These are phyloP conservation scores for Fusarium multiceps DNA, from an alignment of 2,329 filamentous ascomycete species.

Conservation along the genomic window DNA sequence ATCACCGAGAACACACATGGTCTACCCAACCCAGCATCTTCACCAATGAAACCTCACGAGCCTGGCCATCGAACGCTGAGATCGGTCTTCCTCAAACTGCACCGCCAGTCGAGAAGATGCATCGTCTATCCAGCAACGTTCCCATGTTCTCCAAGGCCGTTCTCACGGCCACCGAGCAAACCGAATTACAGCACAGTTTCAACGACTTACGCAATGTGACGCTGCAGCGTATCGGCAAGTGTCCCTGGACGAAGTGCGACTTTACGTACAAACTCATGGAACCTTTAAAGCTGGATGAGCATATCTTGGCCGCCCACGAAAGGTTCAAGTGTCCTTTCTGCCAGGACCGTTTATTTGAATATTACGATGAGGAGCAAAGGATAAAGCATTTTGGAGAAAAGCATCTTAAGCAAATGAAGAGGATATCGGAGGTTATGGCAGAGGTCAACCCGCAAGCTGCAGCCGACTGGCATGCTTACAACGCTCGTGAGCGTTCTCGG, in stretches of 20 bases:
- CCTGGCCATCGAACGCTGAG: conserved; percentile 13
- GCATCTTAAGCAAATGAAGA: conserved; percentile 44
- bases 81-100: conserved; percentile 36
- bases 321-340: conserved; percentile 53
- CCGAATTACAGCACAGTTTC: conserved; percentile 46
- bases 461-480: neutral
- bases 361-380: conserved; percentile 46
- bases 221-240: conserved; percentile 50
- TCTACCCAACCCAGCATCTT: conserved; percentile 44
- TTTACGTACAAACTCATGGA: conserved; percentile 50
- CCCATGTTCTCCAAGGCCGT: conserved; percentile 54
- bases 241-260: conserved; percentile 53
- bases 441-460: neutral
- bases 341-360: conserved; percentile 45
- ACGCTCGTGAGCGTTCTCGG: neutral
- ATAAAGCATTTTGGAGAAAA: conserved; percentile 46
- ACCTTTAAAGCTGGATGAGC: conserved; percentile 46
- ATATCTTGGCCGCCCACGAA: conserved; percentile 52
- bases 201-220: conserved; percentile 17
- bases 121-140: conserved; percentile 49
- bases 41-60: neutral
- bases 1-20: conserved; percentile 28
- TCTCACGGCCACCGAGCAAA: conserved; percentile 56
- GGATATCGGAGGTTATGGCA: conserved; percentile 7
- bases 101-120: conserved; percentile 50